Evolutionary conservation across 2,329 filamentous ascomycete species (phyloP).

Genomic region (Neofusicoccum ribis): DNA sequence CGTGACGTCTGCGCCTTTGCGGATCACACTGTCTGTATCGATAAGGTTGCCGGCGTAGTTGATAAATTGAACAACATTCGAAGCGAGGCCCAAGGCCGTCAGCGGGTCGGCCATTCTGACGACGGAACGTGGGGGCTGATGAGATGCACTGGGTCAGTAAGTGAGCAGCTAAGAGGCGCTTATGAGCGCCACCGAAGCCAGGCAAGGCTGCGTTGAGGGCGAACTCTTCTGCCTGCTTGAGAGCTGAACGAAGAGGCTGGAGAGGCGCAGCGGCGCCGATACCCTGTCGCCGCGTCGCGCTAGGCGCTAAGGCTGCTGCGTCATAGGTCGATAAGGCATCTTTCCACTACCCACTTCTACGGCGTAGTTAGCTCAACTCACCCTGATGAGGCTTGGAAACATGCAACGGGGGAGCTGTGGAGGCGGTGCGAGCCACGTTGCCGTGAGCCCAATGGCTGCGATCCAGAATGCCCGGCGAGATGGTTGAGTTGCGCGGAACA

Average conservation of each 20-base stretch:
- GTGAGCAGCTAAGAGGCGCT: neutral
- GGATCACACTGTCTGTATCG: neutral
- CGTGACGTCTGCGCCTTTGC: neutral
- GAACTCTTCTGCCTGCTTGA: neutral
- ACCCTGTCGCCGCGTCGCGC: neutral
- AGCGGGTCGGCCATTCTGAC: conserved; percentile 16
- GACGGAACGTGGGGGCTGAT: neutral
- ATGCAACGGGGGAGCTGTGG: neutral
- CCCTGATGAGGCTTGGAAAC: neutral
- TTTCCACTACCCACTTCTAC: neutral
- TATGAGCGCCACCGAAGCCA: neutral
- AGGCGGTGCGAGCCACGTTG: neutral
- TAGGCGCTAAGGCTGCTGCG: conserved; percentile 4
- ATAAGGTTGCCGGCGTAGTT: conserved; percentile 1
- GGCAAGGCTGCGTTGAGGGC: neutral
- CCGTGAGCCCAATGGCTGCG: neutral
- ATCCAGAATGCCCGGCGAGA: neutral
- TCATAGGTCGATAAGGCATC: neutral
- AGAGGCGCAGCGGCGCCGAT: conserved; percentile 1
- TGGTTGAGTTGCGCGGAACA: neutral
- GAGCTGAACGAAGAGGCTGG: conserved; percentile 12
- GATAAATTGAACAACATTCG: conserved; percentile 10
- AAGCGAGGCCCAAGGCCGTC: conserved; percentile 6
- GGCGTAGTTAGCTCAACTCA: neutral
- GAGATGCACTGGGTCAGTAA: neutral